phyloP scores from a whole-genome alignment of 1,284 basidiomycete genomes.

The Pyrrhoderma lamaoense region DNA sequence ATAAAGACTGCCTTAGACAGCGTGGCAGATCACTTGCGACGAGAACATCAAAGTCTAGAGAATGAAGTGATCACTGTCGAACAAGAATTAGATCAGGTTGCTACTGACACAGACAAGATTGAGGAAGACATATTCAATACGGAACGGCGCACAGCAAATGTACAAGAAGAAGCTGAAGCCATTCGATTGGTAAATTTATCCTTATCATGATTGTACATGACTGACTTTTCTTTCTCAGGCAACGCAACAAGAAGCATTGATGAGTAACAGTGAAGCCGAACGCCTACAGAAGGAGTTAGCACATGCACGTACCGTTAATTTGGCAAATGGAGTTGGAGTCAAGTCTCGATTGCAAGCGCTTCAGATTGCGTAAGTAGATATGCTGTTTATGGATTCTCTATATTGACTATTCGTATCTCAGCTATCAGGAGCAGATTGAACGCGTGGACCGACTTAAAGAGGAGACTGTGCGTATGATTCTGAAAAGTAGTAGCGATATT shows the following conservation, averaged over 20 bases:
- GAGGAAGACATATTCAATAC: slow-evolving; percentile 58
- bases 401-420: slow-evolving; percentile 25
- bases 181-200: slow-evolving; percentile 57
- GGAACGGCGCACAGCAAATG: slow-evolving; percentile 35
- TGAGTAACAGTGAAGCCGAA: slow-evolving; percentile 53
- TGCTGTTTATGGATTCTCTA: background rate
- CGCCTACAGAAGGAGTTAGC: slow-evolving; percentile 62
- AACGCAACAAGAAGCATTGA: slow-evolving; percentile 62
- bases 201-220: slow-evolving; percentile 1
- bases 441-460: slow-evolving; percentile 64
- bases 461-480: slow-evolving; percentile 69
- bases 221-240: slow-evolving; percentile 35
- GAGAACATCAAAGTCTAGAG: slow-evolving; percentile 67
- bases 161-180: slow-evolving; percentile 65
- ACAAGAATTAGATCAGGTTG: slow-evolving; percentile 68
- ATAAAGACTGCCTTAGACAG: slow-evolving; percentile 67
- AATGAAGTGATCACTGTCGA: slow-evolving; percentile 72
- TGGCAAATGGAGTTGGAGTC: slow-evolving; percentile 68
- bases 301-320: slow-evolving; percentile 64
- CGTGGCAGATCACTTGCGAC: slow-evolving; percentile 62
- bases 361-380: slow-evolving; percentile 38
- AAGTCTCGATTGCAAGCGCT: slow-evolving; percentile 68
- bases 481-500: slow-evolving; percentile 74
- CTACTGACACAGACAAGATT: slow-evolving; percentile 60
- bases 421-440: slow-evolving; percentile 69